These are phyloP conservation scores for Glonium stellatum DNA, from an alignment of 495 filamentous ascomycete species.

Conservation along the genomic window DNA sequence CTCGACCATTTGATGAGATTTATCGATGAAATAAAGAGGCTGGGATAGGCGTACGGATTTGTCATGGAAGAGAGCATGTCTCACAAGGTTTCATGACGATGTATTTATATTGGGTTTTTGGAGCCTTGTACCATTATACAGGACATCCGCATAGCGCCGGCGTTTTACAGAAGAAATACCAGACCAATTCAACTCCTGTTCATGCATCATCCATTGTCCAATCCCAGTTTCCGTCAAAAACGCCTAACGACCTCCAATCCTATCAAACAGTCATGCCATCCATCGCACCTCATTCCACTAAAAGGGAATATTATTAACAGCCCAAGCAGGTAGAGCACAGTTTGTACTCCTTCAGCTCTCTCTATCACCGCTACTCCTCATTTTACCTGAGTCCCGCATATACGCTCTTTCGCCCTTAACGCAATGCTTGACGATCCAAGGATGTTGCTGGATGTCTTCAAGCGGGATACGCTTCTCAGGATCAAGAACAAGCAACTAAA, in stretches of 20 bases:
- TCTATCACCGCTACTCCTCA: constrained; percentile 4
- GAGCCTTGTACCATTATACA: neutral
- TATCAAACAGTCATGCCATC: neutral
- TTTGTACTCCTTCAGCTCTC: neutral
- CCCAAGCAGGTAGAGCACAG: neutral
- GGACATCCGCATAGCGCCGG: neutral
- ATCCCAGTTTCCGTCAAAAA: neutral
- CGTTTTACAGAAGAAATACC: neutral
- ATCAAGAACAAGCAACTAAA: constrained; percentile 81
- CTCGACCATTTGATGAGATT: constrained; percentile 91
- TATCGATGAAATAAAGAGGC: constrained; percentile 57
- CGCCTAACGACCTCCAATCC: neutral
- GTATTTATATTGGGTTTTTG: neutral
- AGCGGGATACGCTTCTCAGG: constrained; percentile 89
- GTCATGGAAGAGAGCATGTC: neutral
- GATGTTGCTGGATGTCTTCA: constrained; percentile 82
- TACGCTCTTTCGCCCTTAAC: constrained; percentile 60
- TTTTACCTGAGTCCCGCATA: constrained; percentile 14
- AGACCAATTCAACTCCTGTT: neutral
- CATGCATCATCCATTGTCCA: neutral
- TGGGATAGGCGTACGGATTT: neutral
- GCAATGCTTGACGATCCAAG: constrained; percentile 97
- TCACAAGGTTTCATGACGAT: neutral
- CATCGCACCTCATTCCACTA: neutral
- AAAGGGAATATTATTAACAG: neutral